Evolutionary conservation across 2,329 filamentous ascomycete genomes (phyloP).

Genomic region (Aquanectria penicillioides): DNA sequence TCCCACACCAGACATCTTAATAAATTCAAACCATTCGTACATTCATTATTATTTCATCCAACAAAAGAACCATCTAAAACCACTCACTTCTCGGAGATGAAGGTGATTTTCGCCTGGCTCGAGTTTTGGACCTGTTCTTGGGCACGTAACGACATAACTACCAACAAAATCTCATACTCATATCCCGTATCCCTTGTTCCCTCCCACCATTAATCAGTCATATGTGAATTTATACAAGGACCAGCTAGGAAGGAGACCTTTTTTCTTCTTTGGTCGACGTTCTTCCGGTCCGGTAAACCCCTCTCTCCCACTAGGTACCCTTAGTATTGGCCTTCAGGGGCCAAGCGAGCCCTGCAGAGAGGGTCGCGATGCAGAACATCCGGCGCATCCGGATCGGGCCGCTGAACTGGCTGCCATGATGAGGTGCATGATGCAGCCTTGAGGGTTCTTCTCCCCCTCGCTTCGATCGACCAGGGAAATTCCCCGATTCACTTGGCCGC

Average conservation of each 20-base stretch:
- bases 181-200: background rate
- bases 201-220: background rate
- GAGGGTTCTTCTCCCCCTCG: background rate
- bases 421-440: constrained; percentile 14
- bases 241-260: no score
- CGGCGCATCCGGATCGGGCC: constrained; percentile 15
- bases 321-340: no score
- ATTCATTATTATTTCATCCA: constrained; percentile 39
- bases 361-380: no score
- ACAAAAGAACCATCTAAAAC: background rate
- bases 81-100: background rate
- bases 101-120: background rate
- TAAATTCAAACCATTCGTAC: constrained; percentile 23
- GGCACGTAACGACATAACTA: background rate
- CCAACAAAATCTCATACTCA: background rate
- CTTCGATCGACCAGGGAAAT: constrained; percentile 13
- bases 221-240: no score
- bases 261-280: no score
- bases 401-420: background rate
- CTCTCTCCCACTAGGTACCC: background rate
- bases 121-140: background rate
- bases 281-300: no score
- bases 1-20: background rate
- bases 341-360: constrained; percentile 11
- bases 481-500: constrained; percentile 26